These are phyloP conservation scores for Coccomyxa sp. DNA, from an alignment of 139 green algal genomes.

Conservation along the genomic window DNA sequence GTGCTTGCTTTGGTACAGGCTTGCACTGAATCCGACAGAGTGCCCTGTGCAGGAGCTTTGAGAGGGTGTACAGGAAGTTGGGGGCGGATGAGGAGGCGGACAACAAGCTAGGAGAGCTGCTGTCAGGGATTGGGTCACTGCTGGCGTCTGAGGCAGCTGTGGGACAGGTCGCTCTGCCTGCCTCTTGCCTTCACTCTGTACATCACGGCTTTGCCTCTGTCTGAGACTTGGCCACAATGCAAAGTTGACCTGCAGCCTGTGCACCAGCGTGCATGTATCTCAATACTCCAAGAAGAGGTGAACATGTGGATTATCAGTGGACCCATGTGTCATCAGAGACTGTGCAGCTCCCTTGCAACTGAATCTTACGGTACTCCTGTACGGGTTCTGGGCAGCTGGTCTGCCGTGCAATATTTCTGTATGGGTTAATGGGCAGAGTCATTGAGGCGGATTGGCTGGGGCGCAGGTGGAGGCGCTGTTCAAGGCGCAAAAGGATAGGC, in stretches of 20 bases:
- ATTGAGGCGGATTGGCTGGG: not conserved
- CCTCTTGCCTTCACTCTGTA: not conserved
- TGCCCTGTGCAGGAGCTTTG: not conserved
- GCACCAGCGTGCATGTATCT: not conserved
- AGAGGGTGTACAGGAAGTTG: not conserved
- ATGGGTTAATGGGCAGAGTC: not conserved
- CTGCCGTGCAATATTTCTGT: not conserved
- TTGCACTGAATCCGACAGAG: conserved; percentile 11
- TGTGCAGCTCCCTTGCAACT: not conserved
- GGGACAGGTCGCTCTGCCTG: conserved; percentile 16
- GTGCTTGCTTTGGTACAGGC: not conserved
- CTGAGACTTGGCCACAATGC: too few species aligned
- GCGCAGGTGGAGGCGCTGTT: conserved; percentile 6
- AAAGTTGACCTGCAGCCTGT: too few species aligned
- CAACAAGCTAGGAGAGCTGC: conserved; percentile 18
- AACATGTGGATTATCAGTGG: not conserved
- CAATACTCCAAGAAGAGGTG: not conserved
- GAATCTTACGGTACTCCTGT: not conserved
- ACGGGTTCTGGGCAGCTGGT: not conserved
- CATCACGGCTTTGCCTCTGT: not conserved
- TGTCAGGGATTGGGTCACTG: conserved; percentile 21
- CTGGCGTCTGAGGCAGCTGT: conserved; percentile 15
- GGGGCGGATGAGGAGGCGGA: conserved; percentile 21
- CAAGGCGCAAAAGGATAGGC: not conserved
- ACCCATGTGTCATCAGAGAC: not conserved